These are phyloP conservation scores for Emergomyces orientalis DNA, from an alignment of 2,329 filamentous ascomycete genomes.

Conservation along the genomic window DNA sequence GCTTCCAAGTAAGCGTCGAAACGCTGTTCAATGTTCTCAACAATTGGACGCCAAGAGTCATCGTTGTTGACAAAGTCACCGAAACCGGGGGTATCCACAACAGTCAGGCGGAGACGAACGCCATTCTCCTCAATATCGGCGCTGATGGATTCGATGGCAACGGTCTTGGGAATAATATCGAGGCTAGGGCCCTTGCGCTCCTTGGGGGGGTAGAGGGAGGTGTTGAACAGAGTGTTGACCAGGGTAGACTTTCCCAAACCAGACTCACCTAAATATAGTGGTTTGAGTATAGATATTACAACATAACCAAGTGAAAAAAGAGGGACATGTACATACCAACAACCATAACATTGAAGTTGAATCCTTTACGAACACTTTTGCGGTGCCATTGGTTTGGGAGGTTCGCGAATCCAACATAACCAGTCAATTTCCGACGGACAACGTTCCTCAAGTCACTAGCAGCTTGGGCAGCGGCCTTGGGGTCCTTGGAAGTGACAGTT, in stretches of 20 bases:
- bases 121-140: conserved; percentile 98
- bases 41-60: conserved; percentile 97
- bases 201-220: conserved; percentile 94
- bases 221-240: conserved; percentile 99
- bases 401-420: conserved; percentile 98
- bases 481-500: conserved; percentile 56
- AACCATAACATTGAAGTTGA: conserved; percentile 99
- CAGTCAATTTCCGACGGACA: conserved; percentile 93
- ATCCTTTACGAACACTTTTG: conserved; percentile 99
- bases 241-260: conserved; percentile 97
- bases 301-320: neutral
- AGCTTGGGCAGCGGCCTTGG: conserved; percentile 48
- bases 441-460: conserved; percentile 79
- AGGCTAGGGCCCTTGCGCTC: conserved; percentile 96
- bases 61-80: conserved; percentile 99
- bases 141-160: conserved; percentile 88
- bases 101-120: conserved; percentile 87
- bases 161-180: conserved; percentile 97
- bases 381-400: conserved; percentile 99
- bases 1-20: conserved; percentile 98
- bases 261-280: conserved; percentile 69
- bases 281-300: neutral
- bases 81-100: conserved; percentile 95
- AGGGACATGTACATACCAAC: conserved; percentile 62
- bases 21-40: conserved; percentile 98